phyloP scores from a whole-genome alignment of 768 basidiomycete genomes.

The Trichaptum fuscoviolaceum region DNA sequence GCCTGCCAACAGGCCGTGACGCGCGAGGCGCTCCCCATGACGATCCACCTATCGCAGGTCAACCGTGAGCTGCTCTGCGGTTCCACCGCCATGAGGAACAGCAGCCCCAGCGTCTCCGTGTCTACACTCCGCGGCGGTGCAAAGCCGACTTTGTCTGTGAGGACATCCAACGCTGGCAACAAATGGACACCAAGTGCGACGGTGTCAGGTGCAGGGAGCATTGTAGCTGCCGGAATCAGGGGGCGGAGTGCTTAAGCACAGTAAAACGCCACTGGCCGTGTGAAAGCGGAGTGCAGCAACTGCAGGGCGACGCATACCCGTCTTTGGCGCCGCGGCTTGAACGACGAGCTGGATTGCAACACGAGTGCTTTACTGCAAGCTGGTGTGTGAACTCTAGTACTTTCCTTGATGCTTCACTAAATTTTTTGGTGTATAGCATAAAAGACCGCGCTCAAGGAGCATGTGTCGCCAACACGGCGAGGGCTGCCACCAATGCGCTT shows the following conservation, averaged over 20 bases:
- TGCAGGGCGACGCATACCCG: constrained; percentile 88
- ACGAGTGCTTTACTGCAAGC: constrained; percentile 81
- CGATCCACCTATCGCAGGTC: constrained; percentile 54
- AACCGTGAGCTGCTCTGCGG: constrained; percentile 40
- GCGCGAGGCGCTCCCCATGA: constrained; percentile 43
- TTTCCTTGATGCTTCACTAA: constrained; percentile 10
- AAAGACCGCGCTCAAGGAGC: constrained; percentile 82
- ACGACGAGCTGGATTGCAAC: constrained; percentile 89
- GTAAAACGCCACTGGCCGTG: constrained; percentile 46
- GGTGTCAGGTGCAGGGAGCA: constrained; percentile 41
- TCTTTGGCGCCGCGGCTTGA: constrained; percentile 74
- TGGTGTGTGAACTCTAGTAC: constrained; percentile 41
- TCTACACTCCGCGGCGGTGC: too few relatives aligned
- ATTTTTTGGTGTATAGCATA: constrained; percentile 47
- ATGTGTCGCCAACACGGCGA: constrained; percentile 78
- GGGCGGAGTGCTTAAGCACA: constrained; percentile 12
- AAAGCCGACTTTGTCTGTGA: too few relatives aligned
- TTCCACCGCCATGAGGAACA: constrained; percentile 31
- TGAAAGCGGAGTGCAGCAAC: constrained; percentile 83
- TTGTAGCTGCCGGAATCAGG: constrained; percentile 11
- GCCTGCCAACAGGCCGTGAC: too few relatives aligned
- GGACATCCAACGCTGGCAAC: too few relatives aligned
- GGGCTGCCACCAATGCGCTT: constrained; percentile 55
- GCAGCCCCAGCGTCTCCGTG: too few relatives aligned
- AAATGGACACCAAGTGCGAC: constrained; percentile 48